A percentile compares a stretch with the other conserved stretches of the same genome.
Conservation (phyloP, 2,329 filamentous ascomycete genomes). For the Magnaporthales sp. region DNA sequence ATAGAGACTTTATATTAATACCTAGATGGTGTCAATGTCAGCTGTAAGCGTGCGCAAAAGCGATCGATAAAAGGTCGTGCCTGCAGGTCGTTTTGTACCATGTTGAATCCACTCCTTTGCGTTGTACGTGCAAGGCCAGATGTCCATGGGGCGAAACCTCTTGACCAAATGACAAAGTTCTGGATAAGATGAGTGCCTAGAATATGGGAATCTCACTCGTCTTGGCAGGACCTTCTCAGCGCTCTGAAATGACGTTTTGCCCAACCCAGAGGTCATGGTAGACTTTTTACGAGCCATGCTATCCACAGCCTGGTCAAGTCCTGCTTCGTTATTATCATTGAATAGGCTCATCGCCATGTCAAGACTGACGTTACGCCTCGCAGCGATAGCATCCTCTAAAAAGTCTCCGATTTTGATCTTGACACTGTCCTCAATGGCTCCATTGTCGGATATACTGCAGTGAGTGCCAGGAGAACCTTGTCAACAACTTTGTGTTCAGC, state of each 20-base stretch:
- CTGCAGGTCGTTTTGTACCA: constrained; percentile 17
- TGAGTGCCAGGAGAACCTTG: no score
- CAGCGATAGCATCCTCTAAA: constrained; percentile 10
- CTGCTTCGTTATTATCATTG: constrained; percentile 19
- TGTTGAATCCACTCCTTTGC: constrained; percentile 50
- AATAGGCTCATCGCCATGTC: constrained; percentile 20
- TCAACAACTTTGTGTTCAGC: not conserved
- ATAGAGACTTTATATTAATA: constrained; percentile 59
- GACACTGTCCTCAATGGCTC: constrained; percentile 11
- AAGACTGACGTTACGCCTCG: constrained; percentile 24
- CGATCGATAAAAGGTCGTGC: not conserved
- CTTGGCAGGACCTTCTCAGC: constrained; percentile 21
- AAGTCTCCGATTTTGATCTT: constrained; percentile 16
- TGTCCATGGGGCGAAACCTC: constrained; percentile 62
- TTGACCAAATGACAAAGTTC: constrained; percentile 67
- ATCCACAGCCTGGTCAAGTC: constrained; percentile 15
- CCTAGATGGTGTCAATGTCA: constrained; percentile 15
- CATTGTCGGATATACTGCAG: constrained; percentile 13
- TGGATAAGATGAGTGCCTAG: constrained; percentile 77
- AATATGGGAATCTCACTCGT: constrained; percentile 66
- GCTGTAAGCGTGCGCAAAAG: not conserved
- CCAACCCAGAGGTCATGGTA: constrained; percentile 8
- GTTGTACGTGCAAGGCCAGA: constrained; percentile 76
- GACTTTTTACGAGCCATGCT: constrained; percentile 1
- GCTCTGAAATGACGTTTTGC: constrained; percentile 7